These are phyloP conservation scores for Laguncularia racemosa DNA, from an alignment of 345 rosid genomes.

Conservation along the genomic window DNA sequence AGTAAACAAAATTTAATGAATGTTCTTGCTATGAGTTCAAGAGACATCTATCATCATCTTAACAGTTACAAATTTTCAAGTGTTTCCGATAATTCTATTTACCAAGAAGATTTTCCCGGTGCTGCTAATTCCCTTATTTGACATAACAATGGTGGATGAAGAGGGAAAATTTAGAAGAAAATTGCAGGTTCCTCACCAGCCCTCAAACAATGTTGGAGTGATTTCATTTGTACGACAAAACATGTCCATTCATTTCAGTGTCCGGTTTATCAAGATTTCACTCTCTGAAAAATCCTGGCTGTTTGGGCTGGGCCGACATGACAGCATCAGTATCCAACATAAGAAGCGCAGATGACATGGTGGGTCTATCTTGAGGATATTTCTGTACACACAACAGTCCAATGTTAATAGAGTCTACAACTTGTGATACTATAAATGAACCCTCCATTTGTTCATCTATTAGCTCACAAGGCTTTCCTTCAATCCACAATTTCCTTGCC, in stretches of 20 bases:
- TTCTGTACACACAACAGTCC: conserved; percentile 46
- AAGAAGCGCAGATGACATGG: conserved; percentile 29
- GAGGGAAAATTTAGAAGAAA: no score
- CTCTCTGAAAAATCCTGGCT: conserved; percentile 22
- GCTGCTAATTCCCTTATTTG: no score
- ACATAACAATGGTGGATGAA: no score
- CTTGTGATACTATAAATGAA: conserved; percentile 12
- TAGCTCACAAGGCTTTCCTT: conserved; percentile 17
- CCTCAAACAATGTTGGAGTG: conserved; percentile 11
- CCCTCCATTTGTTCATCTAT: conserved; percentile 21
- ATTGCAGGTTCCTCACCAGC: conserved; percentile 3
- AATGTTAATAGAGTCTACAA: conserved; percentile 18
- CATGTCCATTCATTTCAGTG: no score
- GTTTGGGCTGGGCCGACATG: conserved; percentile 18
- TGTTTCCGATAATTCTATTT: no score
- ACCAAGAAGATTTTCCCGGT: no score
- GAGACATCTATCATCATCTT: no score
- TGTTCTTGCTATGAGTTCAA: no score
- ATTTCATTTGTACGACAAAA: conserved; percentile 6
- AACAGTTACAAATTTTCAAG: no score
- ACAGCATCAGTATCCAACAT: conserved; percentile 33
- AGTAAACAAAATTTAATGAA: no score
- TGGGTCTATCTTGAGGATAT: conserved; percentile 30
- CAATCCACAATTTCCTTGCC: conserved; percentile 28
- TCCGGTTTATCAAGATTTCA: conserved; percentile 7